Evolutionary conservation across 148 eudicot species (phyloP), one percentile per base, ranked within the genome.

Genomic region (Rhododendron simsii): DNA sequence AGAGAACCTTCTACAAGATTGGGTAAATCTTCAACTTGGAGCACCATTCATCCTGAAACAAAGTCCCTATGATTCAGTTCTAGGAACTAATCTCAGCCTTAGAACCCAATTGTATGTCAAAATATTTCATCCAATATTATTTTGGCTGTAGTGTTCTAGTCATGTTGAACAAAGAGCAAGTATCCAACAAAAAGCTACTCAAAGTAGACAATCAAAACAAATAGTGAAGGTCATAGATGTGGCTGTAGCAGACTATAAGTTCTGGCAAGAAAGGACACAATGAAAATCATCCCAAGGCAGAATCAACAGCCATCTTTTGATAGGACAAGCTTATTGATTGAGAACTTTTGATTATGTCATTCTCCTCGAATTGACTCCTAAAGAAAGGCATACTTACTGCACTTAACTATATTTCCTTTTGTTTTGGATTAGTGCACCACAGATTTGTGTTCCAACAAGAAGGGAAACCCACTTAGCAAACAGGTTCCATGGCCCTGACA

Each of bases 21-120:
- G 99, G 99, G 87, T 94, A 97, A 67, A 97, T 93, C 93, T 94
- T 97, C 91, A 97, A 90, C 91, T 95, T 97, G 37, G 99, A 95
- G 92, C 98, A 96, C n/a, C 99, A 93, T 77, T 97, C 99, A 90
- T 97, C 99, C 99, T 97, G 93, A 63, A 85, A 87, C 47, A 76
- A 73, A 28, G 65, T 5, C 57, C 86, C 53, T 33, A 81, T 78
- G 83, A 87, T 35, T 89, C 61, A 87, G 80, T 44, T 48, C 28
- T 11, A 18, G 51, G 28, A 67, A 86, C 15, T 80, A 63, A 44
- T 86, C 57, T 86, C 57, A 85, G 75, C 59, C 82, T 8, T 69
- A 44, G 7, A 77, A 10, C 23, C 50, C 81, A 41, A 78, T 16
- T 37, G 3, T 75, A 15, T 5, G 16, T 16, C 45, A 7, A 75